phyloP scores from a whole-genome alignment of 371 early-diverging fungal species.

The Actinomortierella ambigua region DNA sequence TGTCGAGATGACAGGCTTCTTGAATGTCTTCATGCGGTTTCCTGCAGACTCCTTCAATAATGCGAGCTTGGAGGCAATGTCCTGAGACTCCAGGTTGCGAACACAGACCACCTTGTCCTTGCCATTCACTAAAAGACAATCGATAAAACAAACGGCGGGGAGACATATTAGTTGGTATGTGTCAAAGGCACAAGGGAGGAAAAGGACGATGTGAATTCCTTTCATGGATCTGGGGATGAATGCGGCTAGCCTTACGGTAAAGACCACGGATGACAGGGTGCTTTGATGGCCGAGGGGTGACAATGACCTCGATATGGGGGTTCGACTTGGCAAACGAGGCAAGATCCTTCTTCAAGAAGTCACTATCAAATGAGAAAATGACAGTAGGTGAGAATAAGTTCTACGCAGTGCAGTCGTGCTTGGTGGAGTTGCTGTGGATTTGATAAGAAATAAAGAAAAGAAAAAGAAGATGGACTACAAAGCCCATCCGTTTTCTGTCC shows the following conservation, averaged over 20 bases:
- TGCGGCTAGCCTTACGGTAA: constrained; percentile 66
- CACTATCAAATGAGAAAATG: constrained; percentile 47
- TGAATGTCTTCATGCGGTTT: constrained; percentile 64
- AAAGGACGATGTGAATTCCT: no score
- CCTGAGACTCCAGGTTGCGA: constrained; percentile 62
- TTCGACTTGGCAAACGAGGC: constrained; percentile 71
- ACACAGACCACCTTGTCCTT: constrained; percentile 76
- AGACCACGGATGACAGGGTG: constrained; percentile 80
- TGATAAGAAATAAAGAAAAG: background rate
- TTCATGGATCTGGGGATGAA: no score
- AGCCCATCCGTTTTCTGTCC: no score
- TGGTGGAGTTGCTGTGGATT: no score
- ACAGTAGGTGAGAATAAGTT: no score
- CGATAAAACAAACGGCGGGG: background rate
- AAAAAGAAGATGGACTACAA: background rate
- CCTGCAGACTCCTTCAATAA: constrained; percentile 75
- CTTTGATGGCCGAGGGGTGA: constrained; percentile 76
- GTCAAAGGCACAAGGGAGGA: background rate
- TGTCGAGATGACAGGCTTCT: constrained; percentile 79
- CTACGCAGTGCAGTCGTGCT: no score
- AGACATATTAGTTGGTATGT: background rate
- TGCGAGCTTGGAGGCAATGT: constrained; percentile 67
- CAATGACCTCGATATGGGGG: constrained; percentile 83
- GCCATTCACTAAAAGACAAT: constrained; percentile 61
- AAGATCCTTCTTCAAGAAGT: constrained; percentile 73